Conservation (phyloP, 1,284 basidiomycete genomes). For the Kwoniella shivajii region DNA sequence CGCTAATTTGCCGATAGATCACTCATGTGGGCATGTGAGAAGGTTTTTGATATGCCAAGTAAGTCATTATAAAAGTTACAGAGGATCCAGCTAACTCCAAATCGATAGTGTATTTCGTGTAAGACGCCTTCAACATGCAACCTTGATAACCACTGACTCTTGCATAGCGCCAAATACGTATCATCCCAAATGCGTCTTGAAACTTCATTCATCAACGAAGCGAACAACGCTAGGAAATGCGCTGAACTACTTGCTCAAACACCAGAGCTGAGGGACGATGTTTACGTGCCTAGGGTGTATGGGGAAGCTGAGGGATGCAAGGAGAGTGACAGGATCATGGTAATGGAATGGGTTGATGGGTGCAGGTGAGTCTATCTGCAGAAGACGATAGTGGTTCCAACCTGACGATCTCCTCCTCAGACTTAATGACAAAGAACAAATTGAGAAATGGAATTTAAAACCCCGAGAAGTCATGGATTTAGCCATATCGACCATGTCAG, state of each 20-base stretch:
- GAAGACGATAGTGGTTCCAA: neutral
- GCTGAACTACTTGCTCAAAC: constrained; percentile 50
- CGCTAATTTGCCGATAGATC: constrained; percentile 19
- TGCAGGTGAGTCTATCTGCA: constrained; percentile 39
- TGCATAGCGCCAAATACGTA: constrained; percentile 66
- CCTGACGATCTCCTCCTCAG: constrained; percentile 38
- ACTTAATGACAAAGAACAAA: constrained; percentile 65
- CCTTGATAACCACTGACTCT: too few species aligned
- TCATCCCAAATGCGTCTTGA: constrained; percentile 77
- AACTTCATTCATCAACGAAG: constrained; percentile 74
- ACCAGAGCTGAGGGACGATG: constrained; percentile 67
- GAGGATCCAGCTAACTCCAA: constrained; percentile 7
- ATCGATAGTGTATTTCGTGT: constrained; percentile 50
- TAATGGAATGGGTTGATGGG: constrained; percentile 81
- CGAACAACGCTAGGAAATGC: constrained; percentile 51
- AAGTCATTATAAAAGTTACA: constrained; percentile 15
- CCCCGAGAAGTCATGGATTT: constrained; percentile 59
- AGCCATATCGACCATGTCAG: constrained; percentile 67
- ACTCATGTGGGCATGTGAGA: constrained; percentile 50
- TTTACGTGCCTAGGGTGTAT: constrained; percentile 78
- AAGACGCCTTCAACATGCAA: constrained; percentile 4
- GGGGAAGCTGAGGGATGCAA: constrained; percentile 62
- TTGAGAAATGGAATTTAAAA: constrained; percentile 52
- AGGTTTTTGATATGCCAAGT: constrained; percentile 53
- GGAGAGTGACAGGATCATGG: constrained; percentile 71